Base-by-base conservation (phyloP, 1,139 yeast genomes). In the Suhomyces kunorum region DNA sequence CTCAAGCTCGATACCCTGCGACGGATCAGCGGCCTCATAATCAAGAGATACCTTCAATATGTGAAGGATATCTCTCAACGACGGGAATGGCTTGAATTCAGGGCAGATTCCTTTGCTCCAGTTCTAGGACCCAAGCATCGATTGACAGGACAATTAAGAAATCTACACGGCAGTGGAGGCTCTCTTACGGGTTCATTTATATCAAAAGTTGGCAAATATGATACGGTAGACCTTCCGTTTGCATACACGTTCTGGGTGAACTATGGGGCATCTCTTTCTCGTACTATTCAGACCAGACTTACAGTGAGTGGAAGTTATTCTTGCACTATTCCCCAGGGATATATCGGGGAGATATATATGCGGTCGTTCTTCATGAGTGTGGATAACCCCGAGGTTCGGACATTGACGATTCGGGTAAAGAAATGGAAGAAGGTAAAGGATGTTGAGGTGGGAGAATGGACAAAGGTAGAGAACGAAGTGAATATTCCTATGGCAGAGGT, bases 161-260 rank as follows among this genome's bases (percentile, higher is more conserved):
- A 28, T 26, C 25, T 19, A 8, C 46, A 44, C 22, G 64, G 64
- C 2, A 54, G 50, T 29, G 64, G 62, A 2, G 63, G 63, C 1
- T 11, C 42, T 6, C 23, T 59, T 7, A 24, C 41, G 1, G 61
- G 58, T 2, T 16, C 47, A 13, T 46, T 54, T 26, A 14, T 48
- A 2, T 44, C 42, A 11, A 41, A 35, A 6, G 29, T 58, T 32
- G 63, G 63, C 1, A 29, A 34, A 23, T 40, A 45, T 3, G 36
- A 47, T 4, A 23, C 48, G 8, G 36, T 54, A 11, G 63, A 56
- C 28, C 29, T 56, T 6, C 35, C 47, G 8, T 41, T 38, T 17
- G 56, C 43, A 2, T 46, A 19, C 14, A 13, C 25, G 3, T 8
- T 31, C 13, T 29, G 36, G 19, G 24, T 13, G 11, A 19, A 24